Evolutionary conservation across 768 basidiomycete species (phyloP).

Genomic region (Lactarius quietus): DNA sequence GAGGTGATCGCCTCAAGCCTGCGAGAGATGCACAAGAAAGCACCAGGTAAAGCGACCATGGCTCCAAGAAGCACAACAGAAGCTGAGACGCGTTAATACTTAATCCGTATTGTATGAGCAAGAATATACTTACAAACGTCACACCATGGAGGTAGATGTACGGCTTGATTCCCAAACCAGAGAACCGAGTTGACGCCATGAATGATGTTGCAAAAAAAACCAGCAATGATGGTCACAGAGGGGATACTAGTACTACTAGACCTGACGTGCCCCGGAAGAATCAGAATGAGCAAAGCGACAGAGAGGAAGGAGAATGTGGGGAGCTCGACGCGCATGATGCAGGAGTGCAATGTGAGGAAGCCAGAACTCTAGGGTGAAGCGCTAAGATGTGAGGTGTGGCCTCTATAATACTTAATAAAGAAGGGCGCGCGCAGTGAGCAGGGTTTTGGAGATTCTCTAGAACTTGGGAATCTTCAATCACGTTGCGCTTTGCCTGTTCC

Average conservation of each 20-base stretch:
- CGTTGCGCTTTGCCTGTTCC: not conserved
- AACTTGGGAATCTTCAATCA: conserved; percentile 4
- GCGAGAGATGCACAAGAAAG: conserved; percentile 24
- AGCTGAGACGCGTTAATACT: conserved; percentile 12
- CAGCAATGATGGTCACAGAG: conserved; percentile 27
- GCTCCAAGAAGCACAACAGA: conserved; percentile 25
- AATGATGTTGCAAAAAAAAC: conserved; percentile 30
- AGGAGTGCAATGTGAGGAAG: not conserved
- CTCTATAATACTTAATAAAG: not conserved
- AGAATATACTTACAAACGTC: conserved; percentile 37
- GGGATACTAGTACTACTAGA: conserved; percentile 19
- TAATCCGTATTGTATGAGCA: not conserved
- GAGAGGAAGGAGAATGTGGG: conserved; percentile 25
- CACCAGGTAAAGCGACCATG: conserved; percentile 24
- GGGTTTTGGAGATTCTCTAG: not conserved
- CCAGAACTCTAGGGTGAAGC: conserved; percentile 13
- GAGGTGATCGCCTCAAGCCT: conserved; percentile 24
- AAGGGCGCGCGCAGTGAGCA: not conserved
- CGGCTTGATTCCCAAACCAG: conserved; percentile 33
- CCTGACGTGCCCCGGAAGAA: conserved; percentile 24
- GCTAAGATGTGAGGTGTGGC: not conserved
- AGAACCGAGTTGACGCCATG: conserved; percentile 33
- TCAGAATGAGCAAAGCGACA: conserved; percentile 9
- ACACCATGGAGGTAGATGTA: conserved; percentile 36
- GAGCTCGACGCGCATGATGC: conserved; percentile 22